Base-by-base conservation (phyloP, 2,329 filamentous ascomycete genomes). In the Trichoderma afroharzianum region DNA sequence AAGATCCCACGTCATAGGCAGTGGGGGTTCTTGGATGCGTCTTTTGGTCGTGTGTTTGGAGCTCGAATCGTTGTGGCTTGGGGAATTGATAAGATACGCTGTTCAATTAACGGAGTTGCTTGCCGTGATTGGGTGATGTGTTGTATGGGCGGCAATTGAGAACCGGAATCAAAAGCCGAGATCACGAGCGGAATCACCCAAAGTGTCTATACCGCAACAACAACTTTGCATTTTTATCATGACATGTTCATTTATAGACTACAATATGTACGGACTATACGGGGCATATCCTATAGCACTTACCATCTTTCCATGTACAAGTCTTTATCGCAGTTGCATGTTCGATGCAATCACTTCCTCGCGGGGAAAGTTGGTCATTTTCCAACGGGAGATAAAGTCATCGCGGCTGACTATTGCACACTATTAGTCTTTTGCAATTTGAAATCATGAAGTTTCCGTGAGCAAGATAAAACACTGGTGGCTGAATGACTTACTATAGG, bases 331-430 rank as follows among this genome's bases (percentile, higher is more conserved):
- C 53, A 77, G 77, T 68, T 79, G 78, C 74, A 81, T 77, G 61
- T 81, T 82, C 32, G 76, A 74, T 12, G 75, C 76, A 70, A 86
- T 78, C 32, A 88, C 83, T 24, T 84, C 76, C 21, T 85, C 79
- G n/a, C 82, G 81, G 0, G 82, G 76, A 73, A 88, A 90, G 78
- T 93, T 94, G 4, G 91, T 91, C 76, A 92, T 90, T 73, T 91
- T 87, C 84, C 91, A 94, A 72, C 91, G 87, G 18, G 93, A 95
- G 73, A 93, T 84, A 75, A 91, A 97, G 79, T 97, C 94, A 76
- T 97, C 94, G 39, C 90, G 88, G 75, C 92, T 93, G 75, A 94
- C 92, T 94, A 74, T 66, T 47, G 43, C 15, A 26, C 2, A 33
- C 9, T 6, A 8, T 61, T 3, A 73, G 33, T 53, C 71, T 26